phyloP scores from a whole-genome alignment of 768 basidiomycete genomes.

The Lenzites betulinus region DNA sequence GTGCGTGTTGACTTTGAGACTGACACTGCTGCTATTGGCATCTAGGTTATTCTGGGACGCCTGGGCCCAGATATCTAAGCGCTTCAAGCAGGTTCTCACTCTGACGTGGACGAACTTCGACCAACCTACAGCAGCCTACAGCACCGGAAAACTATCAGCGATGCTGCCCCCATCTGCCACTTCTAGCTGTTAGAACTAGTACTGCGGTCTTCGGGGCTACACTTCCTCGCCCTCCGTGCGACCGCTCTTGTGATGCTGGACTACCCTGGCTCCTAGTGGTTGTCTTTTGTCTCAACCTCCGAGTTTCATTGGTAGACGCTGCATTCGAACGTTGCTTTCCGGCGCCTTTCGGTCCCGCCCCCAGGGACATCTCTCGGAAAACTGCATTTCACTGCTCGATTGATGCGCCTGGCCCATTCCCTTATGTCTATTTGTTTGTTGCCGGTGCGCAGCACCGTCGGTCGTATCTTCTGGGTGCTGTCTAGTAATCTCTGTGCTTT shows the following conservation, averaged over 20 bases:
- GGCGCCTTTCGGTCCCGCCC: slow-evolving; percentile 4
- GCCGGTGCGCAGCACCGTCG: background rate
- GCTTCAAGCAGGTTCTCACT: no score
- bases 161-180: no score
- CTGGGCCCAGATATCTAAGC: no score
- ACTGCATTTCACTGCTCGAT: background rate
- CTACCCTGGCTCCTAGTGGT: no score
- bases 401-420: slow-evolving; percentile 7
- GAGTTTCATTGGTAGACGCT: background rate
- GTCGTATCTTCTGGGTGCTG: slow-evolving; percentile 1
- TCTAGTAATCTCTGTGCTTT: background rate
- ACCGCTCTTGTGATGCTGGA: no score
- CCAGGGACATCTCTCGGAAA: slow-evolving; percentile 7
- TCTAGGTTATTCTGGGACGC: no score
- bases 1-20: background rate
- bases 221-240: background rate
- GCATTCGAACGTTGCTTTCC: background rate
- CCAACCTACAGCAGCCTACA: no score
- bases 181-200: no score
- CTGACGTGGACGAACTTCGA: no score
- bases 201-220: background rate
- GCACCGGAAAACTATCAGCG: no score
- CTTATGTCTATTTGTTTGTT: background rate
- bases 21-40: background rate
- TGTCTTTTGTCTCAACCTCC: no score